Base-by-base conservation (phyloP, 2,329 filamentous ascomycete species). In the Ceratocystiopsis sp. region DNA sequence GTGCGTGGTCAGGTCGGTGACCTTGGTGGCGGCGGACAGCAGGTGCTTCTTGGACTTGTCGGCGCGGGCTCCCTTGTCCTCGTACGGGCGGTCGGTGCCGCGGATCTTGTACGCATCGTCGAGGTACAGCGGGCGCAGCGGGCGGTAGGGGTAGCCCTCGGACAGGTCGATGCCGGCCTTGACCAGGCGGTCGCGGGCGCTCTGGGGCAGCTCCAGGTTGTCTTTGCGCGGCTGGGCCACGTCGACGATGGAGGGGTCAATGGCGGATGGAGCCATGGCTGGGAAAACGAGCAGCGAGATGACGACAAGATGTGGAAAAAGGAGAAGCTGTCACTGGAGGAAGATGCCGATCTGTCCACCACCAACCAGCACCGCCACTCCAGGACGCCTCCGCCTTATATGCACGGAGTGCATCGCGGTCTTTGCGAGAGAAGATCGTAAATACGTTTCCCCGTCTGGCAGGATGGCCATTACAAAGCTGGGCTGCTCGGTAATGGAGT, bases 91-190 rank as follows among this genome's bases (percentile, higher is more conserved):
- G 48, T 69, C 69, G 45, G 68, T 57, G 55, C 72, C 65, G 16
- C 80, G 64, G 53, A 85, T 78, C 40, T 71, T 72, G 58, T 73
- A 74, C 3, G 78, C 75, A 49, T 84, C 80, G 45, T 85, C 73
- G 0, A 84, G 61, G 50, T 76, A 84, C 1, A 84, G 61, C 0
- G 80, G 80, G 40, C 68, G 67, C 0, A 73, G 69, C 1, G 79
- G 79, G 0, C 78, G 71, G 51, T 84, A 83, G 0, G 80, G 80
- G 49, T 84, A 84, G 0, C 80, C 80, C 1, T 73, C 61, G 1
- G 75, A 79, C 2, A 84, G 63, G 53, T 85, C 78, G 42, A 84
- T 69, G 2, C 75, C 78, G 0, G 76, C 78, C 48, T 80, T 82
- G 50, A 75, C 71, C 0, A 84, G 64, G 4, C 80, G 68, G 40